Conservation (phyloP, 2,329 filamentous ascomycete species). For the Arthrobotrys pseudoclavata region DNA sequence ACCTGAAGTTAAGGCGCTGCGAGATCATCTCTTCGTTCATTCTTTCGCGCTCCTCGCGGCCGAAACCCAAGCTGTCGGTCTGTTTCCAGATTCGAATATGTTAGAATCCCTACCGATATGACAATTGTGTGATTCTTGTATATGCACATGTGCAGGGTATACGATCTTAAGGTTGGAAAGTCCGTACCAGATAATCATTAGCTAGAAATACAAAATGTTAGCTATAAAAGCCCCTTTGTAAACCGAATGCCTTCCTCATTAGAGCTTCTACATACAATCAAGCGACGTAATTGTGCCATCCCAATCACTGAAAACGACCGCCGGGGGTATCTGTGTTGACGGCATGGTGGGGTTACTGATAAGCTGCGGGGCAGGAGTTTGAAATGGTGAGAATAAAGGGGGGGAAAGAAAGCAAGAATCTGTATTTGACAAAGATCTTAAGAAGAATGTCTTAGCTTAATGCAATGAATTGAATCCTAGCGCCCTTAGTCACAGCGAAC, state of each 20-base stretch:
- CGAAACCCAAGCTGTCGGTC: constrained; percentile 94
- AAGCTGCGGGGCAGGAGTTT: neutral
- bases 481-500: neutral
- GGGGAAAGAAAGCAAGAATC: neutral
- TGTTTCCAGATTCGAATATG: constrained; percentile 2
- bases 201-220: constrained; percentile 28
- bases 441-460: constrained; percentile 3
- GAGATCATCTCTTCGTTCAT: constrained; percentile 83
- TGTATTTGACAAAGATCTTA: neutral
- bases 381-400: neutral
- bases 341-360: constrained; percentile 39
- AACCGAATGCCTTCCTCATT: neutral
- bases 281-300: constrained; percentile 76
- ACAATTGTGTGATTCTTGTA: neutral
- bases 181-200: constrained; percentile 57
- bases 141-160: neutral
- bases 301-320: constrained; percentile 99
- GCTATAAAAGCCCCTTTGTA: neutral
- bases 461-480: constrained; percentile 15
- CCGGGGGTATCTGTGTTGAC: constrained; percentile 66
- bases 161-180: neutral
- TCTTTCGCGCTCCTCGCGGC: constrained; percentile 76
- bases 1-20: constrained; percentile 79
- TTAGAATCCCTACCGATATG: constrained; percentile 10
- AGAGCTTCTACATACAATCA: constrained; percentile 51